phyloP scores from a whole-genome alignment of 805 yeast species.

The Ogataea pini region DNA sequence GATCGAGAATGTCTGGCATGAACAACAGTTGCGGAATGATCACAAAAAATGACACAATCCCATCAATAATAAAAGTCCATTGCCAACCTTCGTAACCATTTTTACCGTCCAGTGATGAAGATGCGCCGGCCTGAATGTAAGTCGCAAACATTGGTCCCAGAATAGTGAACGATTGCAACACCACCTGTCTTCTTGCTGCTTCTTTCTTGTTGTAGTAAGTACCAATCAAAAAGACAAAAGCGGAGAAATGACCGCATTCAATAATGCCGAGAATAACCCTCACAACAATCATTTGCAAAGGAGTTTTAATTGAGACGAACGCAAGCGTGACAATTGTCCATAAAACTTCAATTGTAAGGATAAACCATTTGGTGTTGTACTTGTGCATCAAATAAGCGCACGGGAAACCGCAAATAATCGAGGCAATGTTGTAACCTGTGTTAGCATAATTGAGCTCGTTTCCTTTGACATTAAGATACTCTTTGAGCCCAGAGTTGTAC shows the following conservation, averaged over 20 bases:
- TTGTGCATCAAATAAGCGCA: constrained; percentile 57
- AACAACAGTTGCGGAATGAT: constrained; percentile 23
- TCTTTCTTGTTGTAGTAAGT: constrained; percentile 57
- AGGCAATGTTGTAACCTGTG: constrained; percentile 58
- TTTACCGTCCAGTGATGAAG: constrained; percentile 29
- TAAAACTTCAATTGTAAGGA: constrained; percentile 56
- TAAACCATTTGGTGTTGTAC: constrained; percentile 51
- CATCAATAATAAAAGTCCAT: constrained; percentile 55
- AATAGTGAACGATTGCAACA: constrained; percentile 61
- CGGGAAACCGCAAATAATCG: constrained; percentile 61
- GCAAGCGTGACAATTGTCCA: constrained; percentile 68
- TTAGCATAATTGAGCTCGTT: constrained; percentile 61
- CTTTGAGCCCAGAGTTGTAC: constrained; percentile 61
- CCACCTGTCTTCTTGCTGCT: constrained; percentile 57
- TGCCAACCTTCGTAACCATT: constrained; percentile 45
- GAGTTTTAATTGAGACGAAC: constrained; percentile 49
- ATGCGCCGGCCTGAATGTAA: constrained; percentile 44
- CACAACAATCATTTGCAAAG: constrained; percentile 54
- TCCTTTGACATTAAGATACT: constrained; percentile 54
- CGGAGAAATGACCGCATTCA: constrained; percentile 66
- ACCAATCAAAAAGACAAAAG: constrained; percentile 58
- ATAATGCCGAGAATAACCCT: constrained; percentile 66
- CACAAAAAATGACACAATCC: constrained; percentile 26
- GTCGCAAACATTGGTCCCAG: constrained; percentile 60
- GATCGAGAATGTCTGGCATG: constrained; percentile 32